Evolutionary conservation across 225 moss, liverwort and hornwort genomes (phyloP), one percentile per base, ranked within the genome.

Genomic region (Sphagnum tenellum): DNA sequence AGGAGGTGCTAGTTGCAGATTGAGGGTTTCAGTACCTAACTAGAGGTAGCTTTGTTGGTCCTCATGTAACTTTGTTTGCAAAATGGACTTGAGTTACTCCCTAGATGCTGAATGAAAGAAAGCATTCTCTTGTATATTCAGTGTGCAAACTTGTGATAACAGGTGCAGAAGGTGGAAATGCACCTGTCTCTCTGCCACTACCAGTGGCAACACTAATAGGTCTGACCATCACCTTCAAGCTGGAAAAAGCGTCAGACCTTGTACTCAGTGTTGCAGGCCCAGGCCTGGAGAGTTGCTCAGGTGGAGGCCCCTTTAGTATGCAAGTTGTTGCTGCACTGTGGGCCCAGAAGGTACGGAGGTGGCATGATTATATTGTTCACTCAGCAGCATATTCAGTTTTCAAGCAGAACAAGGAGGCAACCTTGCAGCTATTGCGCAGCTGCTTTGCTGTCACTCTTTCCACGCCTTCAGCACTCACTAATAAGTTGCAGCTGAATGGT

Each of bases 201-300:
- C 95, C 95, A 29, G 61, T 95, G 64, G 95, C 95, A 44, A 89
- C 92, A 44, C 76, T 95, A 14, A 88, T 95, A 44, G 88, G 92
- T 70, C 71, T 95, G 70, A 89, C 92, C 2, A 95, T 95, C 73
- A 95, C 84, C 11, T 95, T 84, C 81, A 95, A 95, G 82, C 54
- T 82, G 48, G 94, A 95, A 12, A 89, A 72, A 61, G 66, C 63
- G 12, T 79, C 74, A 59, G 89, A 91, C 4, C 69, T 66, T 75
- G 60, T 86, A 4, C 77, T 92, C 44, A 77, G 81, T 29, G 72
- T 95, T 44, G 92, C 92, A 70, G 95, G 89, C 13, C 88, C 89
- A 49, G 95, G 88, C 10, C 86, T 95, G 67, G 89, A 81, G 72
- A 77, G 60, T 48, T 81, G 81, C 57, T 86, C 95, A 47, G 64